Evolutionary conservation across 768 basidiomycete species (phyloP).

Genomic region (Trametes sanguinea): DNA sequence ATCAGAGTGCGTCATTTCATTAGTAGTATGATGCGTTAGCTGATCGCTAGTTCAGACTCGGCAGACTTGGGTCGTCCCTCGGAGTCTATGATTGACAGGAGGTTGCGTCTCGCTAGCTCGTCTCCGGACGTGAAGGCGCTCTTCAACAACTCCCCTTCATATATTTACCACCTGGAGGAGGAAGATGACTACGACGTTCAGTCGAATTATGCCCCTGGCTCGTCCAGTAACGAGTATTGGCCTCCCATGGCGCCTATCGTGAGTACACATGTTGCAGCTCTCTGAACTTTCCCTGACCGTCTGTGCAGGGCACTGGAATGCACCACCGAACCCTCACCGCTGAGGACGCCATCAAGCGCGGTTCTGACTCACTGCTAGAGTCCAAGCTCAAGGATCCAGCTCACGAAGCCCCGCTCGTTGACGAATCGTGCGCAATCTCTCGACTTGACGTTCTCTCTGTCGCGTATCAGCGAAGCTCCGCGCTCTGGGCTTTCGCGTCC

Average conservation of each 20-base stretch:
- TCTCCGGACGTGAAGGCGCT: constrained; percentile 95
- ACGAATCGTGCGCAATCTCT: constrained; percentile 89
- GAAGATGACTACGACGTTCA: constrained; percentile 57
- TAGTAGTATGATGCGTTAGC: constrained; percentile 11
- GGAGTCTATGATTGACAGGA: constrained; percentile 69
- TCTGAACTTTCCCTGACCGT: neutral
- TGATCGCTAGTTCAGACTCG: constrained; percentile 53
- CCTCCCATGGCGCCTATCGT: constrained; percentile 77
- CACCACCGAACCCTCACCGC: constrained; percentile 66
- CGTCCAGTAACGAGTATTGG: constrained; percentile 67
- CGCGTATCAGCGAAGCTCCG: constrained; percentile 73
- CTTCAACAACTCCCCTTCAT: constrained; percentile 81
- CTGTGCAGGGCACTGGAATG: constrained; percentile 62
- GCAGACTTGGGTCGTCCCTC: constrained; percentile 71
- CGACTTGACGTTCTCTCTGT: constrained; percentile 82
- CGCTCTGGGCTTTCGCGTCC: constrained; percentile 62
- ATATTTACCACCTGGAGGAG: constrained; percentile 79
- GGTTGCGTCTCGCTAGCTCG: constrained; percentile 82
- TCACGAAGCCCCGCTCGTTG: constrained; percentile 75
- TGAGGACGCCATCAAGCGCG: constrained; percentile 78
- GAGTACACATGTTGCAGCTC: constrained; percentile 36
- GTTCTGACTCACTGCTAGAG: constrained; percentile 82
- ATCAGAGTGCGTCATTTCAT: constrained; percentile 44
- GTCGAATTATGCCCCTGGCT: constrained; percentile 54
- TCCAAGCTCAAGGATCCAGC: constrained; percentile 81